Evolutionary conservation across 768 basidiomycete species (phyloP).

Genomic region (Psilocybe subaeruginosa): DNA sequence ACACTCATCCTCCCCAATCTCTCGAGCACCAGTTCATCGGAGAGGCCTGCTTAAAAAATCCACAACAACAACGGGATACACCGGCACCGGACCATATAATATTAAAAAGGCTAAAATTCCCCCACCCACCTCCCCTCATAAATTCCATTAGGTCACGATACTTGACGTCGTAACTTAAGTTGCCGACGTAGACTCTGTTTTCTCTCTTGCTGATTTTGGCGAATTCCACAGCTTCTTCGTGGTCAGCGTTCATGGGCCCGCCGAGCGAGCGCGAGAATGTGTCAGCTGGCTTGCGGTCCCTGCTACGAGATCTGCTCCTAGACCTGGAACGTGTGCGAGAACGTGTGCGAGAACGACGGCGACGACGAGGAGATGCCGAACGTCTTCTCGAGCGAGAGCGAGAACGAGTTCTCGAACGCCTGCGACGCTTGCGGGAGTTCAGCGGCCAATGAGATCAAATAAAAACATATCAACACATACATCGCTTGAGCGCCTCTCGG

Average conservation of each 20-base stretch:
- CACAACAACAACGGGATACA: conserved; percentile 21
- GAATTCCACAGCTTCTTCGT: conserved; percentile 95
- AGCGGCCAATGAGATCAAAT: background rate
- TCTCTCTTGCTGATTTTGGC: conserved; percentile 97
- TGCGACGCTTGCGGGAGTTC: conserved; percentile 50
- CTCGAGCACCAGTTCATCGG: conserved; percentile 46
- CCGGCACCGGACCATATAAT: conserved; percentile 27
- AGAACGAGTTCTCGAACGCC: conserved; percentile 68
- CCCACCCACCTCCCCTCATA: conserved; percentile 99
- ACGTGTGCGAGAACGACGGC: conserved; percentile 51
- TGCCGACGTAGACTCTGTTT: conserved; percentile 98
- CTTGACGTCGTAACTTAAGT: conserved; percentile 98
- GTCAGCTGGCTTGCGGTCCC: conserved; percentile 63
- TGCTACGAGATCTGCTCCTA: conserved; percentile 67
- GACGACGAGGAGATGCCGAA: conserved; percentile 66
- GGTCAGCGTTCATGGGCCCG: conserved; percentile 87
- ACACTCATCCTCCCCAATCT: conserved; percentile 37
- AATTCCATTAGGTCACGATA: conserved; percentile 99
- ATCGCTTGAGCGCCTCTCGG: conserved; percentile 74
- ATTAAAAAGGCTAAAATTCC: conserved; percentile 48
- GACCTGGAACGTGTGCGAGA: conserved; percentile 60
- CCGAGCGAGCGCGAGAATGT: conserved; percentile 81
- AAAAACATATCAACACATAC: conserved; percentile 40
- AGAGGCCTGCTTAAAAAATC: conserved; percentile 26
- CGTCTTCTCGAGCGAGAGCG: conserved; percentile 30